Percentiles rank a stretch among this genome's conserved stretches.
phyloP scores from a whole-genome alignment of 306 rosid genomes.

The Cyamopsis tetragonoloba region DNA sequence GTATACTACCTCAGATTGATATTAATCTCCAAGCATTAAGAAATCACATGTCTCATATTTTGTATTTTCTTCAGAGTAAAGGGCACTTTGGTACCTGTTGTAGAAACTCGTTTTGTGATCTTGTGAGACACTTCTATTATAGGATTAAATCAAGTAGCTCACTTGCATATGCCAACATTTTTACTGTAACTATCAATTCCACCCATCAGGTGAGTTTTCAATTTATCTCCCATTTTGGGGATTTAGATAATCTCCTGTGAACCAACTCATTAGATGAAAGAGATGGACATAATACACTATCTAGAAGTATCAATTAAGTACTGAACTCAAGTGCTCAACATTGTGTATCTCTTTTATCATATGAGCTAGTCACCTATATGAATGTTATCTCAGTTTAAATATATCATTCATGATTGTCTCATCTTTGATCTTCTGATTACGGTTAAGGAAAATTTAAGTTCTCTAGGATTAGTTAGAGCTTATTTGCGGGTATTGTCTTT shows the following conservation, averaged over 20 bases:
- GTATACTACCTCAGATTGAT: constrained; percentile 38
- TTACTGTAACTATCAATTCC: constrained; percentile 45
- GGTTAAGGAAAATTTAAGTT: constrained; percentile 73
- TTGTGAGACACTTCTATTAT: constrained; percentile 61
- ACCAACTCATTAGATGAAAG: background rate
- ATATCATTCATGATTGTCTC: constrained; percentile 42
- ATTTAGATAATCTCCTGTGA: constrained; percentile 23
- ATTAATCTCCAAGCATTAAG: constrained; percentile 19
- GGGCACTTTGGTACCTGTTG: constrained; percentile 47
- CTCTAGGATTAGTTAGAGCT: constrained; percentile 1
- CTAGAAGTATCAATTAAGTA: background rate
- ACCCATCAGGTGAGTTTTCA: constrained; percentile 53
- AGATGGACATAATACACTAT: background rate
- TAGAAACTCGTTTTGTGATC: constrained; percentile 69
- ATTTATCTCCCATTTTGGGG: constrained; percentile 2
- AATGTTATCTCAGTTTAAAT: constrained; percentile 69
- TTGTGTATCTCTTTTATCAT: background rate
- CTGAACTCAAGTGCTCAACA: background rate
- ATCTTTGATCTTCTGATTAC: constrained; percentile 46
- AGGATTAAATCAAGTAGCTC: constrained; percentile 65
- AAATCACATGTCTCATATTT: constrained; percentile 16
- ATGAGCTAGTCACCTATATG: constrained; percentile 34
- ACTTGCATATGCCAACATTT: constrained; percentile 51
- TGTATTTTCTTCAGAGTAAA: constrained; percentile 45
- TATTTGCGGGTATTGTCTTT: constrained; percentile 1